These are phyloP conservation scores for Solanum tarijense DNA, from an alignment of 257 asterid species.

Conservation along the genomic window DNA sequence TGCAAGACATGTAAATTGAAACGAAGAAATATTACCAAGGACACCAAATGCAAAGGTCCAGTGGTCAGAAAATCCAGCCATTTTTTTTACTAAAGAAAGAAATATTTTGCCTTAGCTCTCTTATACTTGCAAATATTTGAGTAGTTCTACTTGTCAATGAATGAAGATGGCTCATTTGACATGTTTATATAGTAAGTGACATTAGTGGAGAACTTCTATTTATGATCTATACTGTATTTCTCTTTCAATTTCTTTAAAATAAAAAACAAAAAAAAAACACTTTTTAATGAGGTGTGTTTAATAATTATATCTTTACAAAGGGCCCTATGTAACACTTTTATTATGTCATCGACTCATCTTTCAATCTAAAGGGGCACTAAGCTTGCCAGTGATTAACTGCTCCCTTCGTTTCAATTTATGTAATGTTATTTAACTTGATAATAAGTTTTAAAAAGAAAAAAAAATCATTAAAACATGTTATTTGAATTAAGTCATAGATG, in stretches of 20 bases:
- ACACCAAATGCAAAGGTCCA: slow-evolving; percentile 11
- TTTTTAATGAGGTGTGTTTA: not conserved
- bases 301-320: not conserved
- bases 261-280: not conserved
- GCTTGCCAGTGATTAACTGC: not conserved
- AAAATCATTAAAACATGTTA: too few species aligned
- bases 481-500: too few species aligned
- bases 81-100: not conserved
- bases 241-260: not conserved
- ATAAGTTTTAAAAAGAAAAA: too few species aligned
- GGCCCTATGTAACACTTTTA: slow-evolving; percentile 1
- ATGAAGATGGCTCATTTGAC: not conserved
- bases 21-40: not conserved
- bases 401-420: too few species aligned
- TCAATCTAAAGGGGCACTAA: slow-evolving; percentile 2
- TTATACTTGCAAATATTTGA: not conserved
- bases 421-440: too few species aligned
- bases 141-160: not conserved
- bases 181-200: not conserved
- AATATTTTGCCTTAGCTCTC: not conserved
- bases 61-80: slow-evolving; percentile 1
- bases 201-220: not conserved
- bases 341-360: slow-evolving; percentile 11
- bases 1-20: not conserved
- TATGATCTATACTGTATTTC: not conserved